phyloP scores from a whole-genome alignment of 2,329 filamentous ascomycete species.

The Scortechinia acanthostroma region DNA sequence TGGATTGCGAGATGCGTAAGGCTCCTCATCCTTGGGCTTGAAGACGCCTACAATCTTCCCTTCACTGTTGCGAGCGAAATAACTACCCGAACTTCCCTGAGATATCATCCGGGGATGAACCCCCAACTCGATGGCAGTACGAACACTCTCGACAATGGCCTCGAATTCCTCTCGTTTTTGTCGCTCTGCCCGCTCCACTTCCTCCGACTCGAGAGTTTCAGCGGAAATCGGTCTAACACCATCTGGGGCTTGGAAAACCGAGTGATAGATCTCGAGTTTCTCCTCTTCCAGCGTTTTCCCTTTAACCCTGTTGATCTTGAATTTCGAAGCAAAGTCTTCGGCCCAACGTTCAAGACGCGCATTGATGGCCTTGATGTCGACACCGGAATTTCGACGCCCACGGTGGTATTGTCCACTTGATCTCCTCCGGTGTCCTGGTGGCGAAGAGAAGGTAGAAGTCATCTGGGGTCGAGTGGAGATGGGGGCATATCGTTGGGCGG shows the following conservation, averaged over 20 bases:
- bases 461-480: conserved; percentile 53
- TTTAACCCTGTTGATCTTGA: conserved; percentile 77
- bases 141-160: conserved; percentile 80
- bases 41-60: conserved; percentile 96
- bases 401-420: conserved; percentile 18
- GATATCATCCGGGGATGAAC: conserved; percentile 93
- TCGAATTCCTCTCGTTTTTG: conserved; percentile 59
- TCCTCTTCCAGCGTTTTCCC: conserved; percentile 70
- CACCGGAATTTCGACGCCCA: conserved; percentile 66
- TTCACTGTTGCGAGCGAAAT: conserved; percentile 85
- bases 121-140: conserved; percentile 79
- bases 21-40: conserved; percentile 98
- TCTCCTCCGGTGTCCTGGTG: conserved; percentile 29
- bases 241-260: conserved; percentile 89
- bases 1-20: conserved; percentile 90
- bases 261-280: conserved; percentile 89
- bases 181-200: conserved; percentile 65
- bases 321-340: conserved; percentile 93
- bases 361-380: conserved; percentile 97
- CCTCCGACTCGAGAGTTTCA: conserved; percentile 62
- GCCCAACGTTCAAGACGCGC: conserved; percentile 91
- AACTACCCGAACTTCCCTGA: conserved; percentile 94
- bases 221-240: conserved; percentile 74
- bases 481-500: conserved; percentile 56
- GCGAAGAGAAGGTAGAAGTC: conserved; percentile 44